Conservation (phyloP, 2,329 filamentous ascomycete species). For the Beauveria sp. region DNA sequence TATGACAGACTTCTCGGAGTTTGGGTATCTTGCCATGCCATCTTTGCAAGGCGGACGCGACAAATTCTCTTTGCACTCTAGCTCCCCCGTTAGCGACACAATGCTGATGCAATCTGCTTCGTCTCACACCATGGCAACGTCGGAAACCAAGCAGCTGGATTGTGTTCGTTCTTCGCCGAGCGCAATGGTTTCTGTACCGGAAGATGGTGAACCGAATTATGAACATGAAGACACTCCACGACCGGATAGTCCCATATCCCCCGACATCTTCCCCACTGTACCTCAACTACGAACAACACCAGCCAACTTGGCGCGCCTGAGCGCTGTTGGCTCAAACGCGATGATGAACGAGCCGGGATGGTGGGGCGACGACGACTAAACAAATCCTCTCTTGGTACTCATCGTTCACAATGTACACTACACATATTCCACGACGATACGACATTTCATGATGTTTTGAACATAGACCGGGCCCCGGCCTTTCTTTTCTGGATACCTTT, state of each 20-base stretch:
- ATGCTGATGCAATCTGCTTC: background rate
- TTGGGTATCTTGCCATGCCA: constrained; percentile 12
- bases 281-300: constrained; percentile 18
- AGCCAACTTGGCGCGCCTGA: constrained; percentile 34
- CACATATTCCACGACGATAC: constrained; percentile 9
- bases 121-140: constrained; percentile 1
- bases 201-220: constrained; percentile 15
- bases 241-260: constrained; percentile 34
- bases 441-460: constrained; percentile 4
- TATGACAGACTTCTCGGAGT: constrained; percentile 31
- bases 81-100: background rate
- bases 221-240: constrained; percentile 25
- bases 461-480: background rate
- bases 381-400: background rate
- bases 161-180: background rate
- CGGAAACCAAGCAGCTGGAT: background rate
- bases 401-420: background rate
- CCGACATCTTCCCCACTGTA: constrained; percentile 22
- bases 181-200: constrained; percentile 11
- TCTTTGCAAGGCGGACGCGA: background rate
- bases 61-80: background rate
- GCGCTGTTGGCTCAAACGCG: constrained; percentile 28
- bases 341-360: constrained; percentile 24
- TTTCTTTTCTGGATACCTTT: constrained; percentile 7
- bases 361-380: constrained; percentile 35